Percentiles rank a stretch among this genome's conserved stretches.
Conservation (phyloP, 2,329 filamentous ascomycete species). For the Rhynchosporium graminicola region DNA sequence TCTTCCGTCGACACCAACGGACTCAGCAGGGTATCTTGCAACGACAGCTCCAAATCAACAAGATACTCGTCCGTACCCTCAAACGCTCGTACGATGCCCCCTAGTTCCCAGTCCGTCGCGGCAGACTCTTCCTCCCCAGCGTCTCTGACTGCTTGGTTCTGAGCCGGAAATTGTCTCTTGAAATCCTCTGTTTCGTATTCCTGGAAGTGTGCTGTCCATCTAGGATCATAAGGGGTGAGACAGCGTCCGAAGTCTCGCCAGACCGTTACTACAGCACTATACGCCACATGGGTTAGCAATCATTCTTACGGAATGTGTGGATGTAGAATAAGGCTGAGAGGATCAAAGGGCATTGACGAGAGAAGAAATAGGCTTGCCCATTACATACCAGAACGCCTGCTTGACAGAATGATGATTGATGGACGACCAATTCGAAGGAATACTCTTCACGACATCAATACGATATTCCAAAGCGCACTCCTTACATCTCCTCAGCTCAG, state of each 20-base stretch:
- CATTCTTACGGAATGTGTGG: too few species aligned
- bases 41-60: neutral
- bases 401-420: neutral
- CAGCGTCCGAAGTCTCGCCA: slow-evolving; percentile 23
- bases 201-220: slow-evolving; percentile 17
- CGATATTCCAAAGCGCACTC: slow-evolving; percentile 15
- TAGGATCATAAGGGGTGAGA: slow-evolving; percentile 15
- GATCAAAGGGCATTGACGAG: too few species aligned
- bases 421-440: neutral
- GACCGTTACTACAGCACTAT: slow-evolving; percentile 9
- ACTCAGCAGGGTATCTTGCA: neutral
- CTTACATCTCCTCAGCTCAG: neutral
- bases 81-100: slow-evolving; percentile 14
- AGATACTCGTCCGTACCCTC: slow-evolving; percentile 1
- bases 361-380: too few species aligned
- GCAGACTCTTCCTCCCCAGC: slow-evolving; percentile 5
- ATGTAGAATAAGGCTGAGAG: too few species aligned
- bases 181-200: neutral
- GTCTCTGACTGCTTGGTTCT: neutral
- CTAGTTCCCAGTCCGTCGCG: slow-evolving; percentile 7
- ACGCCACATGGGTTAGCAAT: neutral
- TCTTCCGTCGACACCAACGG: neutral
- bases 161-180: neutral
- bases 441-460: slow-evolving; percentile 3
- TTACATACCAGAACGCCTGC: too few species aligned